Evolutionary conservation across 805 yeast genomes (phyloP).

Genomic region (Teunomyces aglyptinius): DNA sequence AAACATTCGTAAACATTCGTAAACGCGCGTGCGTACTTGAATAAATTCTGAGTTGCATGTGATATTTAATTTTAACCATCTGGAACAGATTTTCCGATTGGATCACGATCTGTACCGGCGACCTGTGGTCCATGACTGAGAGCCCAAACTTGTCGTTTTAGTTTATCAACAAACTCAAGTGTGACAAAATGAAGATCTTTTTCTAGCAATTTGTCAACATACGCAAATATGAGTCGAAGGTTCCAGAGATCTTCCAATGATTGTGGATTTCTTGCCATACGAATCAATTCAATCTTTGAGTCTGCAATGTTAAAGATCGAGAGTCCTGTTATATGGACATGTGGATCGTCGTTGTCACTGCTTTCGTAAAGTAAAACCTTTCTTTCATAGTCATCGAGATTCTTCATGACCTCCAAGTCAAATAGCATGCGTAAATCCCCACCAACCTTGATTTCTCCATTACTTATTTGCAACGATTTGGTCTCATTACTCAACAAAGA

Average conservation of each 20-base stretch:
- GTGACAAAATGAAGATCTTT: constrained; percentile 45
- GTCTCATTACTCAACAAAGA: constrained; percentile 36
- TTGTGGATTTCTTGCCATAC: constrained; percentile 41
- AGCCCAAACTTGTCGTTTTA: constrained; percentile 46
- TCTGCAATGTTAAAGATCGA: constrained; percentile 50
- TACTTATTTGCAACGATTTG: constrained; percentile 24
- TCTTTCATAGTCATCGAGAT: constrained; percentile 27
- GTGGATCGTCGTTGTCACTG: constrained; percentile 17
- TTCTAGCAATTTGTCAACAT: constrained; percentile 44
- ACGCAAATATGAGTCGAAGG: constrained; percentile 58
- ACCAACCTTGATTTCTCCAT: constrained; percentile 25
- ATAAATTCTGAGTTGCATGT: not conserved
- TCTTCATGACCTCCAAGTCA: constrained; percentile 21
- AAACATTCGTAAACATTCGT: not conserved
- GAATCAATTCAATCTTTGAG: constrained; percentile 50
- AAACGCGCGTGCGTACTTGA: not conserved
- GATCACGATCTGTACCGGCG: not conserved
- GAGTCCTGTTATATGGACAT: constrained; percentile 29
- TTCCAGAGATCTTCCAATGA: constrained; percentile 61
- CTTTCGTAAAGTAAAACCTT: constrained; percentile 29
- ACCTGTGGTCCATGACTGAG: constrained; percentile 1
- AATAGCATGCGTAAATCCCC: constrained; percentile 24
- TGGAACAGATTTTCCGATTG: not conserved
- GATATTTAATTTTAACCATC: not conserved
- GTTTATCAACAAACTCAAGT: constrained; percentile 49